Evolutionary conservation across 2,329 filamentous ascomycete genomes (phyloP), one percentile per base, ranked within the genome.

Genomic region (Pestalotiopsis sp.): DNA sequence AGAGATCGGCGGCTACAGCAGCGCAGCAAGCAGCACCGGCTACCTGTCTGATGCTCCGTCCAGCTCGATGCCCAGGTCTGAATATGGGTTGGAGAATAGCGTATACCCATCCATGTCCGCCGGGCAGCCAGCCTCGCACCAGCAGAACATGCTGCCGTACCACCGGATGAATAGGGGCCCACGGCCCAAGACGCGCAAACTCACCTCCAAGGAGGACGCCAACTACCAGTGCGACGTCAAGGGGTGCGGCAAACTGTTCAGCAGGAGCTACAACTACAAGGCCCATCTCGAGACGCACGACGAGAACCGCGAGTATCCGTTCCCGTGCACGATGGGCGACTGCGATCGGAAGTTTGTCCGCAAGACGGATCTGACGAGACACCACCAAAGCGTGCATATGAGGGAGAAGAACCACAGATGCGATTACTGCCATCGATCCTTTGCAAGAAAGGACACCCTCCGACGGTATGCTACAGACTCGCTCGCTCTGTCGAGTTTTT

Each of bases 261-360:
- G 93, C 72, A 86, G 94, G 70, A 91, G 89, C 75, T 97, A 95
- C 83, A 97, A 97, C 80, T 93, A 91, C 82, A 94, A 93, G 76
- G 92, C 93, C 38, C 94, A 97, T 78, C 87, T 95, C 86, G 91
- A 95, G 76, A 95, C 91, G 1, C 94, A 97, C 76, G 90, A 96
- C 76, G 90, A 93, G 14, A 86, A 88, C 69, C 86, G 92, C 68
- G 88, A 89, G 74, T 93, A 92, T 74, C 90, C 91, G 0, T 92
- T 93, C 75, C 84, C 86, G 1, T 97, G 94, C 79, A 82, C 83
- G 1, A 82, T 89, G 38, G 79, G 85, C 2, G 87, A 86, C 66
- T 97, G 94, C 80, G 85, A 82, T 72, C 93, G 92, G 81, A 88
- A 89, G 65, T 97, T 97, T 79, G 92, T 93, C 20, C 88, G 94